Conservation (phyloP, 2,329 filamentous ascomycete species). For the Sodiomyces alkalinus region DNA sequence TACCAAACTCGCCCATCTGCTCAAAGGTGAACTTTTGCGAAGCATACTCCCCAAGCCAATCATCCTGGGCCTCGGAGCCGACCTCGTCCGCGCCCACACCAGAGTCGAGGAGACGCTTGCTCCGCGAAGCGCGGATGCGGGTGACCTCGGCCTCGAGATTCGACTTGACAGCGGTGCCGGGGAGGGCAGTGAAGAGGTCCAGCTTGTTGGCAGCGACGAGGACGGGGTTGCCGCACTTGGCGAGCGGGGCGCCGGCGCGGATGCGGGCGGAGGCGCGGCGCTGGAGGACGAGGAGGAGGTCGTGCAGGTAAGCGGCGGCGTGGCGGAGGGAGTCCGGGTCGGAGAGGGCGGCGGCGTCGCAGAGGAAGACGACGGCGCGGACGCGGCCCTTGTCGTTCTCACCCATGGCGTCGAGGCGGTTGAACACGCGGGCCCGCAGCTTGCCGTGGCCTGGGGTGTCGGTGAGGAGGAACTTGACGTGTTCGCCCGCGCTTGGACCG, state of each 20-base stretch:
- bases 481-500: no score
- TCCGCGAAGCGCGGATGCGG: constrained; percentile 59
- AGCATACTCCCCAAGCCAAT: constrained; percentile 71
- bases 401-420: constrained; percentile 33
- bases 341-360: constrained; percentile 63
- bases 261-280: constrained; percentile 45
- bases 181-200: constrained; percentile 86
- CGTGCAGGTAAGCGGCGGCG: constrained; percentile 74
- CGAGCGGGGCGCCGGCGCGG: constrained; percentile 18
- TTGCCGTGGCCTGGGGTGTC: constrained; percentile 97
- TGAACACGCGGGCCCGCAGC: constrained; percentile 51
- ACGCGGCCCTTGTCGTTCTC: constrained; percentile 29
- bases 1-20: constrained; percentile 70
- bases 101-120: constrained; percentile 70
- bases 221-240: constrained; percentile 35
- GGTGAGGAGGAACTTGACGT: constrained; percentile 59
- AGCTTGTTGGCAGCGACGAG: constrained; percentile 89
- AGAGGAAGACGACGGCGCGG: constrained; percentile 66
- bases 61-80: constrained; percentile 57
- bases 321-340: constrained; percentile 49
- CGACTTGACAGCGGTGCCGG: constrained; percentile 57
- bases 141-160: constrained; percentile 70
- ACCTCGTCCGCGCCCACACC: constrained; percentile 52
- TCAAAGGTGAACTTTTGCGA: constrained; percentile 64
- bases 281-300: constrained; percentile 72